A percentile compares a stretch with the other conserved stretches of the same genome.
Conservation (phyloP, 2,329 filamentous ascomycete genomes). For the Fusarium veterinarium region DNA sequence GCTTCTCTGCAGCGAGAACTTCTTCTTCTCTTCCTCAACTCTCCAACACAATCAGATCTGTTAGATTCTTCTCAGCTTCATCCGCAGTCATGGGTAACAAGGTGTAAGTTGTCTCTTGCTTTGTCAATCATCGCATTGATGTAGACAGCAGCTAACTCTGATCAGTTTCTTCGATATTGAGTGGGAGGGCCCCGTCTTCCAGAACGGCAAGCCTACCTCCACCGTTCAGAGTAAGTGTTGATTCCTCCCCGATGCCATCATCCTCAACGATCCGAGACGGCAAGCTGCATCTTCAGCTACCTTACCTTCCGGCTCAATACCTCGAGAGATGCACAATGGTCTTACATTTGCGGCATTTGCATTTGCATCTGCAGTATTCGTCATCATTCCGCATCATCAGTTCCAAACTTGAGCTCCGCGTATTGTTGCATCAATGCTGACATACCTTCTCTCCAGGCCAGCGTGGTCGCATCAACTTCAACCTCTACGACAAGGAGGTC, state of each 20-base stretch:
- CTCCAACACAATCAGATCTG: conserved; percentile 53
- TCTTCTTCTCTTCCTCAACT: conserved; percentile 57
- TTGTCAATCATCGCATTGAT: conserved; percentile 12
- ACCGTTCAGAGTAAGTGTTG: conserved; percentile 68
- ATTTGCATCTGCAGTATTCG: conserved; percentile 10
- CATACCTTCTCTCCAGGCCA: conserved; percentile 65
- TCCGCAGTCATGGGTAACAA: conserved; percentile 78
- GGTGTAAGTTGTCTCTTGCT: conserved; percentile 64
- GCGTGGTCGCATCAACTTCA: conserved; percentile 85
- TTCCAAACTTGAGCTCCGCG: neutral
- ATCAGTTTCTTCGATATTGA: conserved; percentile 76
- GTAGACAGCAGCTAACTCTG: conserved; percentile 37
- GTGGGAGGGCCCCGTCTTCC: conserved; percentile 79
- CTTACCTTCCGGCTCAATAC: neutral
- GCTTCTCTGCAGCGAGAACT: conserved; percentile 54
- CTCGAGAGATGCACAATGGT: neutral
- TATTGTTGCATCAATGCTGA: conserved; percentile 31
- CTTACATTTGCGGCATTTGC: neutral
- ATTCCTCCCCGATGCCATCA: conserved; percentile 5
- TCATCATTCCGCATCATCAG: conserved; percentile 21
- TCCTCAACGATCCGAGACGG: conserved; percentile 7
- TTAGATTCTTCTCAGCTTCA: conserved; percentile 63
- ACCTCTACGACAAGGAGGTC: conserved; percentile 85
- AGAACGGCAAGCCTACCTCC: conserved; percentile 66
- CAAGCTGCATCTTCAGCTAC: neutral